These are phyloP conservation scores for Suhomyces sp. DNA, from an alignment of 805 yeast species.

Conservation along the genomic window DNA sequence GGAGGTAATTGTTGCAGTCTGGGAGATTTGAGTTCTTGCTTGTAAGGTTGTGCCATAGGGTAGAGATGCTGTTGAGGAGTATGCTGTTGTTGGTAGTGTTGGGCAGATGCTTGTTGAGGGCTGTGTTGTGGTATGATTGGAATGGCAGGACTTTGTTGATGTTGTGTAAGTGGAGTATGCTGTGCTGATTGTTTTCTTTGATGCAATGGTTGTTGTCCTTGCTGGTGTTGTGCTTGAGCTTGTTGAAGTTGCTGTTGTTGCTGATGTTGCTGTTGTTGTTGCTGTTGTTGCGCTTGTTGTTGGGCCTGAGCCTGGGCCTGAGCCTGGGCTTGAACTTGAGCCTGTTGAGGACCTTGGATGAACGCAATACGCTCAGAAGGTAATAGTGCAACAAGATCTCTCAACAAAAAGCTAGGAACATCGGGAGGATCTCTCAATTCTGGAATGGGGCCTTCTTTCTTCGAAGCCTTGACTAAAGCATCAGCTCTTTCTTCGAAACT, in stretches of 20 bases:
- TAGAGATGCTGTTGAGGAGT: constrained; percentile 10
- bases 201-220: constrained; percentile 1
- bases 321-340: constrained; percentile 5
- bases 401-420: constrained; percentile 42
- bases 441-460: constrained; percentile 46
- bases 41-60: constrained; percentile 13
- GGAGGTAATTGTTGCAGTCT: constrained; percentile 17
- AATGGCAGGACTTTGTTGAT: constrained; percentile 6
- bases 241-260: constrained; percentile 6
- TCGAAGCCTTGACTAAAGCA: constrained; percentile 41
- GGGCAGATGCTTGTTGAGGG: constrained; percentile 5
- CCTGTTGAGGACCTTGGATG: constrained; percentile 26
- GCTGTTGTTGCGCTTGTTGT: constrained; percentile 5
- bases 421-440: constrained; percentile 46
- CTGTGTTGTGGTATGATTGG: constrained; percentile 6
- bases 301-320: constrained; percentile 2
- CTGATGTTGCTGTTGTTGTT: constrained; percentile 2
- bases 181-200: constrained; percentile 8
- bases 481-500: constrained; percentile 46
- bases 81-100: constrained; percentile 7
- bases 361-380: constrained; percentile 41
- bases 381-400: constrained; percentile 44
- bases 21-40: constrained; percentile 15
- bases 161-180: constrained; percentile 6
- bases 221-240: constrained; percentile 5